Base-by-base conservation (phyloP, 257 asterid species). In the Plantago major region DNA sequence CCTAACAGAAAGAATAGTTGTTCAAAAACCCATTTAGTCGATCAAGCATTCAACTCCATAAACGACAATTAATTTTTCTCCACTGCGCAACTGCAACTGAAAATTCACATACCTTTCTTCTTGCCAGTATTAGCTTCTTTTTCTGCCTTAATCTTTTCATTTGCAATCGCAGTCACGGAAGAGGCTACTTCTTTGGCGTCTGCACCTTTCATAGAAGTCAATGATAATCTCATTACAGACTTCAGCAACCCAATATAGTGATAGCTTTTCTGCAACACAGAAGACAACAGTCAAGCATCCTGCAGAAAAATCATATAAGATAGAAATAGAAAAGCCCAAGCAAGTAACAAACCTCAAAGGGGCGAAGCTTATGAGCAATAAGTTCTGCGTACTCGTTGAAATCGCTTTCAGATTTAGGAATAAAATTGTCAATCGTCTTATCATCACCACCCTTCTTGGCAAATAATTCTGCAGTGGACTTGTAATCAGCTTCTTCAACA, bases 401-500 rank as follows among this genome's bases (percentile, higher is more conserved):
- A 76, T 94, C 97, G 8, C 78, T 84, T 75, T 85, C 97, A 1
- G 82, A 59, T 74, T 82, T 94, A 11, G 99, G 99, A 64, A 90
- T 87, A 72, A 90, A 90, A 76, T 74, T 87, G 17, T 90, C 96
- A n/a, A 94, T 75, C 48, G 82, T 82, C 49, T 81, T 94, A 14
- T 81, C 93, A 69, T 79, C 89, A 59, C 80, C 89, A 59, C 80
- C 89, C 69, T 64, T 84, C 79, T 76, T 89, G 28, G 81, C 84
- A 80, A 92, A 92, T 59, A 92, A 67, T 73, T 92, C 97, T 42
- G 95, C 67, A 13, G 96, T 94, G 19, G 96, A 63, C 85, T 79
- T 90, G 69, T 71, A 90, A 74, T 94, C 99, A 58, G 97, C 97
- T 78, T 94, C 99, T 71, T 94, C 99, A 2, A 90, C 94, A 57